Evolutionary conservation across 139 green algal species (phyloP).

Genomic region (Coelastrella sp.): DNA sequence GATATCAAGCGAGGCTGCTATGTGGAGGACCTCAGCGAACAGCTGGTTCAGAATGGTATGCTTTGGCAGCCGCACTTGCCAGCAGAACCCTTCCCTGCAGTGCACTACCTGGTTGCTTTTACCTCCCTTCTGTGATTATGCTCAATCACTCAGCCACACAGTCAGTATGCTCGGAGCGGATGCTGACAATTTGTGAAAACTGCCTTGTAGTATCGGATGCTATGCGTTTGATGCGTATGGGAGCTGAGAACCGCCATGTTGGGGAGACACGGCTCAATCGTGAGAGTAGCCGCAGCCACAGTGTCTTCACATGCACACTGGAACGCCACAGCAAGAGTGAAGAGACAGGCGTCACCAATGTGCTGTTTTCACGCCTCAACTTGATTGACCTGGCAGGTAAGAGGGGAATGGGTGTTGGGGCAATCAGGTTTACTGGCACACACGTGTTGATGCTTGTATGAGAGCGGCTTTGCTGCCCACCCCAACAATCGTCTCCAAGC

Average conservation of each 20-base stretch:
- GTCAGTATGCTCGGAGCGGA: too few relatives aligned
- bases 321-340: constrained; percentile 60
- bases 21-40: constrained; percentile 87
- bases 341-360: constrained; percentile 65
- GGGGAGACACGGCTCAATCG: constrained; percentile 91
- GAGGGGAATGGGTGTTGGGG: not conserved
- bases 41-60: constrained; percentile 78
- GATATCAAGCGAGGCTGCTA: constrained; percentile 82
- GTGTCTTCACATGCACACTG: constrained; percentile 87
- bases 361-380: constrained; percentile 85
- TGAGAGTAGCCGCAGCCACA: constrained; percentile 89
- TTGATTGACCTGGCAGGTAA: constrained; percentile 95
- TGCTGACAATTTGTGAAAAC: not conserved
- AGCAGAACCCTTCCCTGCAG: too few relatives aligned
- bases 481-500: too few relatives aligned
- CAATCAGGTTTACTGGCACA: not conserved
- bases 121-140: too few relatives aligned
- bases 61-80: not conserved
- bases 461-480: too few relatives aligned
- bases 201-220: constrained; percentile 78
- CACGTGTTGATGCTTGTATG: not conserved
- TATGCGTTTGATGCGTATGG: constrained; percentile 74
- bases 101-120: too few relatives aligned
- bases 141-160: too few relatives aligned
- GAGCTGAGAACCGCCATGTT: constrained; percentile 77